These are phyloP conservation scores for Raphanus hybrid DNA, from an alignment of 441 rosid genomes.

Conservation along the genomic window DNA sequence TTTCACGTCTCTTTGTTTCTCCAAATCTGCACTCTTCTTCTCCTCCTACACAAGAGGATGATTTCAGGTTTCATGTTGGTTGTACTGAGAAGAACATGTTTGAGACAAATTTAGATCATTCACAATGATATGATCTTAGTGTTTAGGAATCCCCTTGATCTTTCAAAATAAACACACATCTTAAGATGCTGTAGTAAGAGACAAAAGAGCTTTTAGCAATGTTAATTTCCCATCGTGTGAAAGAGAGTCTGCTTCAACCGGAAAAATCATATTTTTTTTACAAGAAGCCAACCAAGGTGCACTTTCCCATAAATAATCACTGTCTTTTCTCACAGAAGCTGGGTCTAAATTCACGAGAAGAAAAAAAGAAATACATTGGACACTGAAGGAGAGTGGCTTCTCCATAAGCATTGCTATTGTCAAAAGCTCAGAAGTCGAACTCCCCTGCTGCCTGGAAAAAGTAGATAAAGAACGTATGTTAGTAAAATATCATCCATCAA, in stretches of 20 bases:
- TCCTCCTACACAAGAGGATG: constrained; percentile 23
- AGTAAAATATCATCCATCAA: not conserved
- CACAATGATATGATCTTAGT: constrained; percentile 1
- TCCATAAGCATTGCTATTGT: constrained; percentile 37
- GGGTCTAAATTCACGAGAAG: constrained; percentile 40
- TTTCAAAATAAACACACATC: not conserved
- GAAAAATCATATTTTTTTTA: constrained; percentile 62
- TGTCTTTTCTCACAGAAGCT: constrained; percentile 21
- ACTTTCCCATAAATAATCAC: constrained; percentile 33
- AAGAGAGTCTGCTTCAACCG: constrained; percentile 41
- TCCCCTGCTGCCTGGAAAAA: constrained; percentile 87
- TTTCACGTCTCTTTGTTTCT: constrained; percentile 56
- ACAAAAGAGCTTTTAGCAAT: constrained; percentile 16
- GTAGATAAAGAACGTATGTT: constrained; percentile 6
- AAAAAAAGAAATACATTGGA: constrained; percentile 32
- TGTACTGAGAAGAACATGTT: not conserved
- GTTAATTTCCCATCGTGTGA: constrained; percentile 23
- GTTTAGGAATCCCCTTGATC: not conserved
- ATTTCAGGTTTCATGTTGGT: constrained; percentile 30
- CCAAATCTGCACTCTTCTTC: constrained; percentile 42
- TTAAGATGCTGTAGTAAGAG: constrained; percentile 12
- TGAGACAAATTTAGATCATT: not conserved
- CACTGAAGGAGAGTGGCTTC: constrained; percentile 26
- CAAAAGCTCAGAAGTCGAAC: constrained; percentile 83
- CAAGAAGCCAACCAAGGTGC: constrained; percentile 57